Evolutionary conservation across 148 eudicot species (phyloP).

Genomic region (Chenopodium formosanum): DNA sequence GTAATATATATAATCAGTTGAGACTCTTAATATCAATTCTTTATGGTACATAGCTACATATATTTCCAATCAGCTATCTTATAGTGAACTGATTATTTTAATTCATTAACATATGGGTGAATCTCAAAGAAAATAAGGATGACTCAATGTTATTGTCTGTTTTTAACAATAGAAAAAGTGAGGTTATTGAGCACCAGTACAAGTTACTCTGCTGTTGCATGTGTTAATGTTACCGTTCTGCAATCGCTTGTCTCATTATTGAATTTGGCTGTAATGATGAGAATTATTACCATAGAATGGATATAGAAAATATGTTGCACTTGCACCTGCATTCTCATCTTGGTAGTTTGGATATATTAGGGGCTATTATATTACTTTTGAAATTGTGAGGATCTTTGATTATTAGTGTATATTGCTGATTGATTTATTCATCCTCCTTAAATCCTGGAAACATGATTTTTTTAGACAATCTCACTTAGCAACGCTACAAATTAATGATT

Average conservation of each 20-base stretch:
- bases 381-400: not conserved
- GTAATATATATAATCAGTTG: not conserved
- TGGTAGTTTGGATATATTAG: not conserved
- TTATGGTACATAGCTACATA: not conserved
- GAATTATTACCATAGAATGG: not conserved
- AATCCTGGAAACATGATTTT: not conserved
- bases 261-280: not conserved
- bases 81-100: not conserved
- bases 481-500: not conserved
- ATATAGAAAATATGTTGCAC: not conserved
- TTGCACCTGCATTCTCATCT: not conserved
- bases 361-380: not conserved
- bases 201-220: not conserved
- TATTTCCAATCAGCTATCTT: not conserved
- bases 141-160: no score
- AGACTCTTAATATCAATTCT: not conserved
- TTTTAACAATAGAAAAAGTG: no score
- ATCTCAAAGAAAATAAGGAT: no score
- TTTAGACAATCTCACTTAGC: not conserved
- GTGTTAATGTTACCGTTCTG: not conserved
- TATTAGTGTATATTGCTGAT: not conserved
- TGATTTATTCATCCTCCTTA: not conserved
- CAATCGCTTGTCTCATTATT: not conserved
- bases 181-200: no score
- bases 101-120: not conserved